Evolutionary conservation across 1,139 yeast genomes (phyloP), one percentile per base, ranked within the genome.

Genomic region (Pneumocystis canis): DNA sequence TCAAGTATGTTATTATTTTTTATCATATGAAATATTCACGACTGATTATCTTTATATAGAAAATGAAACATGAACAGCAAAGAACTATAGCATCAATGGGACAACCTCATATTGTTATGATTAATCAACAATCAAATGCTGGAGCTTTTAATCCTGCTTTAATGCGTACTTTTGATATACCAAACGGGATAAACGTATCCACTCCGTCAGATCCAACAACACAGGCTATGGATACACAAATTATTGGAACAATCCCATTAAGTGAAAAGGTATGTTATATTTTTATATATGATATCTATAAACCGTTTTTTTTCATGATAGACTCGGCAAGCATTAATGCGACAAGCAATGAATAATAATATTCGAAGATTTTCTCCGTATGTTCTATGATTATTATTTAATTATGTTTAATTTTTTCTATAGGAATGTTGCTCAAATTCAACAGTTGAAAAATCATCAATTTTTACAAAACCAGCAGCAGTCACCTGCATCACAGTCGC

Each of bases 51-150:
- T 31, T 60, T 6, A 41, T 41, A 59, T 28, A 84, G 71, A 85
- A 88, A 67, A 71, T 81, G 63, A 76, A 85, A 71, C 84, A 71
- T 84, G 87, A 75, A 63, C 73, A 73, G 65, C 69, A 71, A 54
- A 69, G 68, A 30, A 70, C 69, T 64, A 74, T 69, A 64, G 73
- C 71, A 64, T 47, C 54, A 2, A 74, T 71, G 67, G 69, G 67
- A 58, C 77, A 68, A 67, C 73, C 68, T 68, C 70, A 65, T 66
- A 70, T 47, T 47, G 54, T 47, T 9, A 47, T 47, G 54, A 47
- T 47, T 47, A 47, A 9, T 30, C 61, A 61, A 41, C 65, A 61
- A 25, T 61, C 58, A 58, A 60, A 35, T 67, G 66, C 25, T 68
- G 67, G 3, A 20, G 63, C 14, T 39, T 63, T 61, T 58, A 47